Percentiles rank a stretch among this genome's conserved stretches.
These are phyloP conservation scores for Gigaspora rosea DNA, from an alignment of 192 early-diverging fungal genomes.

Conservation along the genomic window DNA sequence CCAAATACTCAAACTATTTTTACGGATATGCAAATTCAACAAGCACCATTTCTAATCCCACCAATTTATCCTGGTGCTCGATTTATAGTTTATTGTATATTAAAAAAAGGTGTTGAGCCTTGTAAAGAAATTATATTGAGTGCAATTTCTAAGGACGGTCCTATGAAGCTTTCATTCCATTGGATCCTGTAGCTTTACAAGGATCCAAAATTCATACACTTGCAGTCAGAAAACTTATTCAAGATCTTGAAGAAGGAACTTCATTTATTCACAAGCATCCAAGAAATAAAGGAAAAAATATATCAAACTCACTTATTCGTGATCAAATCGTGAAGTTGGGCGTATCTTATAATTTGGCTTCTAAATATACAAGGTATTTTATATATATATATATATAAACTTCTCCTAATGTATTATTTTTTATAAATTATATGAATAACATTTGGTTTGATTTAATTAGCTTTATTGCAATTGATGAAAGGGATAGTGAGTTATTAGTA, in stretches of 20 bases:
- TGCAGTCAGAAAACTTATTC: slow-evolving; percentile 27
- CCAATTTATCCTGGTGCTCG: slow-evolving; percentile 10
- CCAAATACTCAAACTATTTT: too few species aligned
- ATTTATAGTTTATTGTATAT: slow-evolving; percentile 18
- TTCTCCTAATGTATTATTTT: not conserved
- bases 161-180: too few species aligned
- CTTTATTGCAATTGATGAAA: slow-evolving; percentile 22
- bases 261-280: too few species aligned
- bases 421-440: not conserved
- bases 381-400: not conserved
- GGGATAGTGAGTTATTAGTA: not conserved
- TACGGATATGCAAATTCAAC: slow-evolving; percentile 36
- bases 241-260: too few species aligned
- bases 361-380: slow-evolving; percentile 27
- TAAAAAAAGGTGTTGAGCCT: too few species aligned
- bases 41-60: slow-evolving; percentile 22
- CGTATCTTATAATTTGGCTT: too few species aligned
- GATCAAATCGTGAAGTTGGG: too few species aligned
- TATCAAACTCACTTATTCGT: too few species aligned
- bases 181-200: not conserved
- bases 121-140: too few species aligned
- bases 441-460: not conserved
- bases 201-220: slow-evolving; percentile 26
- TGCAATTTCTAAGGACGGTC: too few species aligned
- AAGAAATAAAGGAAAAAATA: too few species aligned